A percentile compares a stretch with the other conserved stretches of the same genome.
phyloP scores from a whole-genome alignment of 371 early-diverging fungal species.

The Apophysomyces elegans region DNA sequence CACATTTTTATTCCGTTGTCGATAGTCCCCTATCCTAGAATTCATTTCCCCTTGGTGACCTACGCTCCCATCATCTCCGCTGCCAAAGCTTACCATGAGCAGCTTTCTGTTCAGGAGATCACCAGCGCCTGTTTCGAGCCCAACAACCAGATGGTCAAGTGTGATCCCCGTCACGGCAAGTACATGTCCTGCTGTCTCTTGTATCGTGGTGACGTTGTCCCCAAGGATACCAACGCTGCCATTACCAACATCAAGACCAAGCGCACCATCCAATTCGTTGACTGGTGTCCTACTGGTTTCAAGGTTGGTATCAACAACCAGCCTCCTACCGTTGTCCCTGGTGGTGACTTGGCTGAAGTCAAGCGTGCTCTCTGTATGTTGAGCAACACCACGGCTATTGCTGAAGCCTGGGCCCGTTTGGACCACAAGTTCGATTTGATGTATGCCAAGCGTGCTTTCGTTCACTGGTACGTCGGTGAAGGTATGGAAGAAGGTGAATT shows the following conservation, averaged over 20 bases:
- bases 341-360: slow-evolving; percentile 86
- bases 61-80: slow-evolving; percentile 91
- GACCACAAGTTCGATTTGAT: slow-evolving; percentile 94
- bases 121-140: slow-evolving; percentile 93
- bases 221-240: slow-evolving; percentile 86
- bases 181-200: slow-evolving; percentile 95
- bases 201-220: slow-evolving; percentile 91
- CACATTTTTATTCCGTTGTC: background rate
- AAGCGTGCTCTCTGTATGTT: slow-evolving; percentile 92
- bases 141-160: slow-evolving; percentile 95
- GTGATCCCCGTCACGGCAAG: slow-evolving; percentile 91
- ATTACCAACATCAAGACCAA: slow-evolving; percentile 89
- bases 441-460: slow-evolving; percentile 97
- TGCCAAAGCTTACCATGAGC: slow-evolving; percentile 91
- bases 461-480: slow-evolving; percentile 98
- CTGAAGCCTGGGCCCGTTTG: slow-evolving; percentile 92
- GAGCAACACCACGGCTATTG: slow-evolving; percentile 95
- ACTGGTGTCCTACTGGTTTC: slow-evolving; percentile 98
- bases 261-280: slow-evolving; percentile 91
- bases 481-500: slow-evolving; percentile 92
- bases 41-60: slow-evolving; percentile 94
- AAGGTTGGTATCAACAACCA: slow-evolving; percentile 95
- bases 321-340: slow-evolving; percentile 85
- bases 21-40: slow-evolving; percentile 93
- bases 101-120: slow-evolving; percentile 86